These are phyloP conservation scores for Auricularia heimuer DNA, from an alignment of 768 basidiomycete genomes.

Conservation along the genomic window DNA sequence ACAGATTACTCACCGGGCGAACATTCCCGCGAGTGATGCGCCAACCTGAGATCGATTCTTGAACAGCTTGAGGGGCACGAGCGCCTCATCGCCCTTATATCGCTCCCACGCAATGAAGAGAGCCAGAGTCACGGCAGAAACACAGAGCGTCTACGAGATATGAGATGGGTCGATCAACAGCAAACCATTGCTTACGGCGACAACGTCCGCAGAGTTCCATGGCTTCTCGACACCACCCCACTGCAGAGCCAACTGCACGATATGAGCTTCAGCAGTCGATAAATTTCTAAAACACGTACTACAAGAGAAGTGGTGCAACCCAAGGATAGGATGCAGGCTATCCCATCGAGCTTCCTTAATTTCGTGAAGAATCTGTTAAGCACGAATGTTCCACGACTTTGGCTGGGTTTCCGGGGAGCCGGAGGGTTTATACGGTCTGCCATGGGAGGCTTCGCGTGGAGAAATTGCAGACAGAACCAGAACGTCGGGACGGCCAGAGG, in stretches of 20 bases:
- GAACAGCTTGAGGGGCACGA: slow-evolving; percentile 29
- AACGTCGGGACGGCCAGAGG: slow-evolving; percentile 19
- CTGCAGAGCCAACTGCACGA: slow-evolving; percentile 1
- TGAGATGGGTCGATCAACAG: neutral
- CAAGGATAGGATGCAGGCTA: neutral
- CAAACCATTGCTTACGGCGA: neutral
- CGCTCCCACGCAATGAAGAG: slow-evolving; percentile 27
- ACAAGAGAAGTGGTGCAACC: neutral
- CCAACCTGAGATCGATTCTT: slow-evolving; percentile 21
- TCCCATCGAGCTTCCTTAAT: neutral
- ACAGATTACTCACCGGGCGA: neutral
- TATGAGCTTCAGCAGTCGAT: neutral
- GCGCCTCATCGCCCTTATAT: slow-evolving; percentile 24
- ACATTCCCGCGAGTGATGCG: slow-evolving; percentile 16
- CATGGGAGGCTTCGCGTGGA: slow-evolving; percentile 7
- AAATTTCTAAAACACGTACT: neutral
- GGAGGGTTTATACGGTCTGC: neutral
- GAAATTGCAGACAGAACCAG: slow-evolving; percentile 21
- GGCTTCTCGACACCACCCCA: slow-evolving; percentile 5
- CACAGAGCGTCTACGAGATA: neutral
- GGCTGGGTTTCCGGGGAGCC: neutral
- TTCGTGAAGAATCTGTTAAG: neutral
- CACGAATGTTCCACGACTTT: neutral
- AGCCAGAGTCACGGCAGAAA: slow-evolving; percentile 16
- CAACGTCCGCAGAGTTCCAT: neutral